Percentiles rank a stretch among this genome's conserved stretches.
phyloP scores from a whole-genome alignment of 345 rosid genomes.

The Euphorbia peplus region DNA sequence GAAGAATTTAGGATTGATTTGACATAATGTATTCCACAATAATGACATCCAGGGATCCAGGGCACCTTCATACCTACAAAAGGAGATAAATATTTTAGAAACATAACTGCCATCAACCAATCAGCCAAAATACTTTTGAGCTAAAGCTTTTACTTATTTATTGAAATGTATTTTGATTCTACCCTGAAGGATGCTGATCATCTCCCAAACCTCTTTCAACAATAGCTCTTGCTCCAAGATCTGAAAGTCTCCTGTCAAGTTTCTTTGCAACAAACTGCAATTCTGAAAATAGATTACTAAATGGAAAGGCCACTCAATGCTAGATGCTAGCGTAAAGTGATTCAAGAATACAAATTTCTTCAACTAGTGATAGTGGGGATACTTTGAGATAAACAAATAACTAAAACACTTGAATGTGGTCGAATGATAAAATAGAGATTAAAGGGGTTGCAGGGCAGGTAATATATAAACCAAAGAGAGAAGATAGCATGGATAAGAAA shows the following conservation, averaged over 20 bases:
- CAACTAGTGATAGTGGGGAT: neutral
- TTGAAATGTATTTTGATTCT: conserved; percentile 23
- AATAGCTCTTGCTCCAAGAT: conserved; percentile 70
- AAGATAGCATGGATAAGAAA: neutral
- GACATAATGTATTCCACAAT: conserved; percentile 62
- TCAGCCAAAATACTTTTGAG: neutral
- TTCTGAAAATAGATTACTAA: conserved; percentile 2
- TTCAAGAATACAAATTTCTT: neutral
- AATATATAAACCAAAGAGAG: neutral
- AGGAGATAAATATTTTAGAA: conserved; percentile 3
- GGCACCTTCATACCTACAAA: conserved; percentile 79
- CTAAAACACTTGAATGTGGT: neutral
- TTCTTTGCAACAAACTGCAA: conserved; percentile 92
- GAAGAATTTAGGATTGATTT: conserved; percentile 55
- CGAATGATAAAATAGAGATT: neutral
- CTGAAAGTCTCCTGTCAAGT: conserved; percentile 81
- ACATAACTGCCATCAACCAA: neutral
- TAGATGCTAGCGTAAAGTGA: neutral
- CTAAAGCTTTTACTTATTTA: neutral
- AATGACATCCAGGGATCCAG: conserved; percentile 91
- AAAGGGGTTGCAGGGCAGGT: neutral
- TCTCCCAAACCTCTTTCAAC: conserved; percentile 89
- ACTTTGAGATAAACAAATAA: neutral
- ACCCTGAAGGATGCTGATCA: conserved; percentile 99
- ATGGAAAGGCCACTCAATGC: neutral